Conservation (phyloP, 2,329 filamentous ascomycete genomes). For the Anthostomella pinea region DNA sequence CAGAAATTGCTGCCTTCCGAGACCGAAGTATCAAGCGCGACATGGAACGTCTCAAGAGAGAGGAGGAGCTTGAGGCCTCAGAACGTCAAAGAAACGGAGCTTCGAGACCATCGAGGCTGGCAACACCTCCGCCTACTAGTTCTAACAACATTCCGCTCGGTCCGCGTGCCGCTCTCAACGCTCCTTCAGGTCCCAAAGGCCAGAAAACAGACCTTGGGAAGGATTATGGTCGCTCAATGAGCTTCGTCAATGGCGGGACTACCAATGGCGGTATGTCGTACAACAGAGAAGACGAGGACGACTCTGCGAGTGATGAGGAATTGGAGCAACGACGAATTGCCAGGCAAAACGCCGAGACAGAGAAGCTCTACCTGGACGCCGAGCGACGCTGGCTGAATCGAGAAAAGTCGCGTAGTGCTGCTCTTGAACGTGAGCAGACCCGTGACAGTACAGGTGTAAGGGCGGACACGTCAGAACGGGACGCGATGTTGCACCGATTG, state of each 20-base stretch:
- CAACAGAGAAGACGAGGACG: constrained; percentile 78
- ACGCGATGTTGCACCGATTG: constrained; percentile 69
- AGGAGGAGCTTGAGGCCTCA: constrained; percentile 88
- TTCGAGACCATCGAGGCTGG: constrained; percentile 61
- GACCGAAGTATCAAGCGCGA: constrained; percentile 88
- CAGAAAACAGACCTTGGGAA: constrained; percentile 49
- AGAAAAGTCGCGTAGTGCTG: constrained; percentile 78
- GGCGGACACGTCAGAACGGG: constrained; percentile 59
- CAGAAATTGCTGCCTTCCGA: constrained; percentile 90
- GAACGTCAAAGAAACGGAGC: constrained; percentile 73
- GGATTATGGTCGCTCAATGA: constrained; percentile 58
- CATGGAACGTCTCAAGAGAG: constrained; percentile 78
- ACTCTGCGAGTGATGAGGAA: constrained; percentile 83
- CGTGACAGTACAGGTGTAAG: constrained; percentile 74
- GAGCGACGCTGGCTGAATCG: constrained; percentile 89
- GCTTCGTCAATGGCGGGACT: constrained; percentile 77
- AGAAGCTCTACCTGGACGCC: constrained; percentile 79
- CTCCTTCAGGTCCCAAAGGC: constrained; percentile 63
- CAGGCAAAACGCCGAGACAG: constrained; percentile 71
- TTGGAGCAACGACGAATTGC: constrained; percentile 69
- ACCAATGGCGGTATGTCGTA: constrained; percentile 57
- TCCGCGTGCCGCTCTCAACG: constrained; percentile 68
- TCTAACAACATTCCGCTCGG: constrained; percentile 75
- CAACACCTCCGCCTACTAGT: constrained; percentile 64
- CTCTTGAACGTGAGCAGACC: constrained; percentile 79